Conservation (phyloP, 805 yeast genomes). For the Priceomyces castillae region DNA sequence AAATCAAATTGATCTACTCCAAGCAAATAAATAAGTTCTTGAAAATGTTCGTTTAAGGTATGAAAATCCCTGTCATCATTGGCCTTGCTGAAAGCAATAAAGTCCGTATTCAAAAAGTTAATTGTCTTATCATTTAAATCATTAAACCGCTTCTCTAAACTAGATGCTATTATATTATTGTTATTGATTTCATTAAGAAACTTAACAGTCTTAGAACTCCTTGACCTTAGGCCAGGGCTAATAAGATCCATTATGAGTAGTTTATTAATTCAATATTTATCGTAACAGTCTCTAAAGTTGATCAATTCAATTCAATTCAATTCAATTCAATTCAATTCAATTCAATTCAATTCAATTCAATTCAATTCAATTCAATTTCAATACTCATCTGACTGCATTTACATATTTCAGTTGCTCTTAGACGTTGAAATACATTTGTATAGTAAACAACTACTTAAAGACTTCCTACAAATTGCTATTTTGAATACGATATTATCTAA, state of each 20-base stretch:
- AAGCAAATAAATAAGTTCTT: conserved; percentile 20
- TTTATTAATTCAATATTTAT: neutral
- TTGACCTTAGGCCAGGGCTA: conserved; percentile 7
- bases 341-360: too few species aligned
- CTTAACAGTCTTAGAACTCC: conserved; percentile 7
- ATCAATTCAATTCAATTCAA: neutral
- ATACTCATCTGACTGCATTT: too few species aligned
- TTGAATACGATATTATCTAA: neutral
- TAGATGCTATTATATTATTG: conserved; percentile 31
- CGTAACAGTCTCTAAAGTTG: neutral
- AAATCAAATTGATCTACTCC: conserved; percentile 19
- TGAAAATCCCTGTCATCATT: conserved; percentile 7
- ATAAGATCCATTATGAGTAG: conserved; percentile 13
- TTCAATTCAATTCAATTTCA: too few species aligned
- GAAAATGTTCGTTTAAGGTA: conserved; percentile 19
- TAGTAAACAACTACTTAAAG: too few species aligned
- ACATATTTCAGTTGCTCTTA: too few species aligned
- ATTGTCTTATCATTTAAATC: conserved; percentile 17
- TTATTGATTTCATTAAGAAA: conserved; percentile 19
- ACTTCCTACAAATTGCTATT: too few species aligned
- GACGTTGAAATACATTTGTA: too few species aligned
- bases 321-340: too few species aligned
- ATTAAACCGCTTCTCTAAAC: conserved; percentile 20
- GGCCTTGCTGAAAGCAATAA: conserved; percentile 8
- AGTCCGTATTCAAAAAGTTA: conserved; percentile 19